Percentiles rank a stretch among this genome's conserved stretches.
Evolutionary conservation across 1,139 yeast species (phyloP).

Genomic region (Petasospora fabianii): DNA sequence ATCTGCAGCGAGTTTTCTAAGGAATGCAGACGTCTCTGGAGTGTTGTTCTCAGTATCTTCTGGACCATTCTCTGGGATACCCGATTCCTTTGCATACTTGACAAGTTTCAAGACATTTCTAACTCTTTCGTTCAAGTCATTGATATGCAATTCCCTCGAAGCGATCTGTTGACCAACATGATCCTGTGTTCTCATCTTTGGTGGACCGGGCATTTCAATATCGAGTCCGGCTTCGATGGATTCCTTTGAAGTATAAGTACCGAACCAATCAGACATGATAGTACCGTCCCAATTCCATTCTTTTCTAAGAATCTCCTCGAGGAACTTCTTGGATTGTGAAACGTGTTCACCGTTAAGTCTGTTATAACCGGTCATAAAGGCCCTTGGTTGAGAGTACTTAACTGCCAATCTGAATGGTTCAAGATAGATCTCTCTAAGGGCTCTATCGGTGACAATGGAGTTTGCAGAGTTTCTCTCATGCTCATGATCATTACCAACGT

Average conservation of each 20-base stretch:
- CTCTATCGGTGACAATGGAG: constrained; percentile 50
- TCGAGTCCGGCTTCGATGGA: constrained; percentile 55
- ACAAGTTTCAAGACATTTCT: constrained; percentile 44
- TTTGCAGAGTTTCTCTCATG: constrained; percentile 49
- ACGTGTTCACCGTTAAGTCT: constrained; percentile 56
- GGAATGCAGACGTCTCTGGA: constrained; percentile 39
- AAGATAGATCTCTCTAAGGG: constrained; percentile 57
- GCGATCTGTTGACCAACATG: constrained; percentile 38
- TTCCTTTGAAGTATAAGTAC: constrained; percentile 47
- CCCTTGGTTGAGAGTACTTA: constrained; percentile 43
- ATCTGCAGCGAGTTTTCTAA: constrained; percentile 49
- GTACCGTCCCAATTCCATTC: constrained; percentile 59
- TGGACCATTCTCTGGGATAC: constrained; percentile 34
- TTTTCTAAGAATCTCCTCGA: constrained; percentile 43
- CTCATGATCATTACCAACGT: constrained; percentile 59
- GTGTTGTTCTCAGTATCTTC: constrained; percentile 39
- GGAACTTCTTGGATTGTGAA: constrained; percentile 41
- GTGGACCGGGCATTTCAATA: constrained; percentile 63
- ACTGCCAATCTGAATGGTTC: constrained; percentile 60
- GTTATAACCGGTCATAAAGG: constrained; percentile 59
- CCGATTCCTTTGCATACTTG: constrained; percentile 40
- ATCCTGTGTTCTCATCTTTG: constrained; percentile 41
- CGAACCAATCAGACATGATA: constrained; percentile 62
- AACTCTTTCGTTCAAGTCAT: constrained; percentile 39
- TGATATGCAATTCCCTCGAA: constrained; percentile 29